phyloP scores from a whole-genome alignment of 345 rosid species.

The Crucihimalaya himalaica region DNA sequence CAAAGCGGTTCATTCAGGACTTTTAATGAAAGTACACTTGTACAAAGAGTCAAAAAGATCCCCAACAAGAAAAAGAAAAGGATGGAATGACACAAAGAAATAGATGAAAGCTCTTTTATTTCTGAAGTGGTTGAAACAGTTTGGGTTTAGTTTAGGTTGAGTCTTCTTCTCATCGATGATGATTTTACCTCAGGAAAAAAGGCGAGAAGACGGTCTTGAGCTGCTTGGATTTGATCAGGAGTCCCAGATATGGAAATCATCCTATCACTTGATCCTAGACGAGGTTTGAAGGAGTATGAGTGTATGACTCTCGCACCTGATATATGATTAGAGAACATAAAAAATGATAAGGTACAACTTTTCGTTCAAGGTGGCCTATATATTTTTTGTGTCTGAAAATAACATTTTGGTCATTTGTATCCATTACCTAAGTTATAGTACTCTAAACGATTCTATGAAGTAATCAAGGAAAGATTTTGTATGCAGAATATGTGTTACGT shows the following conservation, averaged over 20 bases:
- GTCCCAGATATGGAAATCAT: constrained; percentile 72
- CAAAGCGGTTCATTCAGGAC: background rate
- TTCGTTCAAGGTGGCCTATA: background rate
- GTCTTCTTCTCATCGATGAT: background rate
- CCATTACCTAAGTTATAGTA: background rate
- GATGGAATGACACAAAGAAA: background rate
- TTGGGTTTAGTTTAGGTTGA: background rate
- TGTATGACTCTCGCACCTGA: constrained; percentile 75
- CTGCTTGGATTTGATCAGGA: constrained; percentile 72
- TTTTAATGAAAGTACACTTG: background rate
- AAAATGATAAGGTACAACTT: background rate
- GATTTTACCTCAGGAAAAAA: constrained; percentile 11
- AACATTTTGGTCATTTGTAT: background rate
- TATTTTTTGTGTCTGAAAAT: background rate
- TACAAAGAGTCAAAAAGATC: background rate
- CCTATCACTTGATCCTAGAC: constrained; percentile 37
- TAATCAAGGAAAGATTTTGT: background rate
- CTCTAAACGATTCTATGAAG: background rate
- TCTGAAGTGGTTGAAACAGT: background rate
- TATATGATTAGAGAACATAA: constrained; percentile 44
- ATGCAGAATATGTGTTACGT: background rate
- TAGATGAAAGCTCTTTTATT: background rate
- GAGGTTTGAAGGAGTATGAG: constrained; percentile 58
- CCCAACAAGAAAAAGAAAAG: background rate
- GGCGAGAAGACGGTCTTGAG: constrained; percentile 67